A percentile compares a stretch with the other conserved stretches of the same genome.
Evolutionary conservation across 108 stramenopile species (phyloP).

Genomic region (Discostella stelligeroides): DNA sequence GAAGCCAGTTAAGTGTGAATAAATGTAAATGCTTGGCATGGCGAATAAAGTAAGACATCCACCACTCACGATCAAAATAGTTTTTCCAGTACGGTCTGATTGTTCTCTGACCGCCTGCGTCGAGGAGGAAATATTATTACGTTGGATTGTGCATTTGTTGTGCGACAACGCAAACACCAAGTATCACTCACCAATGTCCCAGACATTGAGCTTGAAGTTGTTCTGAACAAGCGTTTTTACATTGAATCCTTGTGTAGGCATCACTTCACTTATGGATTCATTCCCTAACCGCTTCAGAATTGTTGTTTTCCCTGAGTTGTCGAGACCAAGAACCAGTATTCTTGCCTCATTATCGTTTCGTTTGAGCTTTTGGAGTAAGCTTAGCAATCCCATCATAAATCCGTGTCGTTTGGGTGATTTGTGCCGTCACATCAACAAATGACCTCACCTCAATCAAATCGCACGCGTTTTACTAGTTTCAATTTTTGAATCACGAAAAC

Average conservation of each 20-base stretch:
- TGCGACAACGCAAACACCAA: background rate
- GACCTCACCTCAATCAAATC: too few relatives aligned
- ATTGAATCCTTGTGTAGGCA: constrained; percentile 82
- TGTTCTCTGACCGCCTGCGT: constrained; percentile 67
- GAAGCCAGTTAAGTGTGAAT: background rate
- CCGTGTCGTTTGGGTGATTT: background rate
- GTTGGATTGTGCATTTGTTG: too few relatives aligned
- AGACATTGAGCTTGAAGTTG: constrained; percentile 76
- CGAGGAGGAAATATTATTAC: background rate
- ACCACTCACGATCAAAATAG: constrained; percentile 52
- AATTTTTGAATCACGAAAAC: background rate
- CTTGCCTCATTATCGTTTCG: constrained; percentile 67
- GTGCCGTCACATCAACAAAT: too few relatives aligned
- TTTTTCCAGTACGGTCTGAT: constrained; percentile 70
- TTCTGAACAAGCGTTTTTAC: constrained; percentile 68
- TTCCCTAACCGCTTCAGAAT: constrained; percentile 72
- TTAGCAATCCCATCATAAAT: constrained; percentile 43
- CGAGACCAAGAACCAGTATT: constrained; percentile 69
- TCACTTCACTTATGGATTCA: constrained; percentile 63
- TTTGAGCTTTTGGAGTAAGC: constrained; percentile 78
- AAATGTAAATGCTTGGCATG: background rate
- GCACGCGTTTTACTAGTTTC: background rate
- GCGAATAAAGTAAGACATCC: background rate
- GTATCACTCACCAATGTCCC: constrained; percentile 66
- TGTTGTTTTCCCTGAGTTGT: constrained; percentile 79